Conservation (phyloP, 2,329 filamentous ascomycete genomes). For the Chrysosporium queenslandicum region DNA sequence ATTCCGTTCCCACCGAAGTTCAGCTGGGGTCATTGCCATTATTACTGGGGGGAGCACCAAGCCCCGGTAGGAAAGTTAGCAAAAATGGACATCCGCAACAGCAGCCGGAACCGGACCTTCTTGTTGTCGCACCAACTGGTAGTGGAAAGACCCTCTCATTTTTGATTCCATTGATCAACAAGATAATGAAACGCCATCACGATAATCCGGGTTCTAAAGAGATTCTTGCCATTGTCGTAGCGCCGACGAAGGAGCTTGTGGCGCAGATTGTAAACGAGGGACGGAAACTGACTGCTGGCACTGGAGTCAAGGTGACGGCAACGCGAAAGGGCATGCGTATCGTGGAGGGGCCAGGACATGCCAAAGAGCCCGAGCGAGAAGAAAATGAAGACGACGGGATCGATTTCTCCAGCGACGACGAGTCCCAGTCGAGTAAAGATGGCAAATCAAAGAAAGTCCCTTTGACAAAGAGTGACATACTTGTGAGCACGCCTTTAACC, state of each 20-base stretch:
- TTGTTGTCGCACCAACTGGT: conserved; percentile 86
- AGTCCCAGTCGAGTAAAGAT: conserved; percentile 17
- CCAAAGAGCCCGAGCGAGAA: conserved; percentile 31
- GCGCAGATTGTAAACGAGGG: conserved; percentile 75
- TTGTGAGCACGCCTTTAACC: conserved; percentile 70
- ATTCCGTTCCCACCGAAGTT: conserved; percentile 81
- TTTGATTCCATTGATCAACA: conserved; percentile 74
- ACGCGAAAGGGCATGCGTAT: conserved; percentile 80
- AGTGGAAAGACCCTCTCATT: conserved; percentile 96
- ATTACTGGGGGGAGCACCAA: conserved; percentile 46
- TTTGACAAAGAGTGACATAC: conserved; percentile 62
- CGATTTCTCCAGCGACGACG: conserved; percentile 11
- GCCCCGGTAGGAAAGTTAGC: conserved; percentile 1
- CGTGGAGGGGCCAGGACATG: conserved; percentile 39
- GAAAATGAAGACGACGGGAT: conserved; percentile 27
- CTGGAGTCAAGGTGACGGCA: conserved; percentile 65
- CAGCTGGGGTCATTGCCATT: conserved; percentile 79
- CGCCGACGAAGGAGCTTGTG: conserved; percentile 70
- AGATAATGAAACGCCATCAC: conserved; percentile 49
- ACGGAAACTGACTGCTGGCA: conserved; percentile 66
- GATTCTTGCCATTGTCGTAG: conserved; percentile 60
- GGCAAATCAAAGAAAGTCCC: conserved; percentile 18
- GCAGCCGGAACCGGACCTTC: conserved; percentile 54
- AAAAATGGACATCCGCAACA: conserved; percentile 17
- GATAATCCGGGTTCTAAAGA: conserved; percentile 47